These are phyloP conservation scores for Paecilomyces fulvus DNA, from an alignment of 2,329 filamentous ascomycete genomes.

Conservation along the genomic window DNA sequence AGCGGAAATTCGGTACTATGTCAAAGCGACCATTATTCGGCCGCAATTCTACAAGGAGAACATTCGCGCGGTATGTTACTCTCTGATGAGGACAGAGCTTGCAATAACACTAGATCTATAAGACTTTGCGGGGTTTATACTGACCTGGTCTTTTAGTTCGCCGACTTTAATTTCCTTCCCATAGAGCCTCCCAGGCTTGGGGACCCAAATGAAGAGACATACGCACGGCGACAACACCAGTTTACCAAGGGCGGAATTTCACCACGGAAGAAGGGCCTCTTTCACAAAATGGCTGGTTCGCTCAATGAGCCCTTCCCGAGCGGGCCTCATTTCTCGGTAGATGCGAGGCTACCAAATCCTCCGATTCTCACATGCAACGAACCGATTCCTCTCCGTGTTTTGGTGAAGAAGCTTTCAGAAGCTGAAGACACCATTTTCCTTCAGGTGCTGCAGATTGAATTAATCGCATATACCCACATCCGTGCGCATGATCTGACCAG, in stretches of 20 bases:
- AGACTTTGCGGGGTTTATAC: not conserved
- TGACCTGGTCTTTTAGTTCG: constrained; percentile 24
- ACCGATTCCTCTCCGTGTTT: constrained; percentile 68
- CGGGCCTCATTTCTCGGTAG: constrained; percentile 59
- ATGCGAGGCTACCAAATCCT: constrained; percentile 79
- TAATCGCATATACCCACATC: constrained; percentile 72
- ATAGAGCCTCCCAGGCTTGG: constrained; percentile 77
- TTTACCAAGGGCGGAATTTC: constrained; percentile 37
- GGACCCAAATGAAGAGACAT: constrained; percentile 65
- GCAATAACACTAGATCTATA: not conserved
- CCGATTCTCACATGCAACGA: constrained; percentile 84
- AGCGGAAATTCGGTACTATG: constrained; percentile 86
- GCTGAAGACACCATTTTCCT: constrained; percentile 64
- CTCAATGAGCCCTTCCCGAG: constrained; percentile 23
- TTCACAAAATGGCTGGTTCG: constrained; percentile 37
- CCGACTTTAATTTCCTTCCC: constrained; percentile 76
- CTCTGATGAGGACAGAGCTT: not conserved
- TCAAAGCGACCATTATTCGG: constrained; percentile 91
- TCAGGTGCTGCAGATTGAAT: constrained; percentile 68
- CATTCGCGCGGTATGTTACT: constrained; percentile 47
- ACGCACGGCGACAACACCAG: constrained; percentile 64
- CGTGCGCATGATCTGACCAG: constrained; percentile 67
- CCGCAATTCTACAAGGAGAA: constrained; percentile 88
- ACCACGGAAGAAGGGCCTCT: constrained; percentile 51
- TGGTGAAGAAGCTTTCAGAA: constrained; percentile 67